Evolutionary conservation across 768 basidiomycete genomes (phyloP), one percentile per base, ranked within the genome.

Genomic region (Dioszegia hungarica): DNA sequence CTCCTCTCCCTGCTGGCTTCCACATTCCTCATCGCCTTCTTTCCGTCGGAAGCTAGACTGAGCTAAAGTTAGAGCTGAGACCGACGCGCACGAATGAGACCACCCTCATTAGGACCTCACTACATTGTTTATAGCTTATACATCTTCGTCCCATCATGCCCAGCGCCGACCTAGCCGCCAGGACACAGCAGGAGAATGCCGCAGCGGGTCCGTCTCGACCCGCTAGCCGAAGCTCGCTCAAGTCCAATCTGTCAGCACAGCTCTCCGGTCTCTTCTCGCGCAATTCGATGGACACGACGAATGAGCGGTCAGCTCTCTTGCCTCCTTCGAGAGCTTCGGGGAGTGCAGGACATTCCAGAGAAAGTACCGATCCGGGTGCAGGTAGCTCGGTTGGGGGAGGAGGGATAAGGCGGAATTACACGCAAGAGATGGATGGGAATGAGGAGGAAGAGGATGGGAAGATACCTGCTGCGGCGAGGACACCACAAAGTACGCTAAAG

Each of bases 401-500:
- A 2, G 48, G 56, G 20, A 57, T 57, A 17, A 39, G 40, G 38
- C 28, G 56, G 49, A 57, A 57, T 45, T 57, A 57, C 34, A 57
- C 56, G 29, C 45, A 46, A 17, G 56, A 57, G 33, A 29, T 56
- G 44, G 55, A 56, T 17, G 20, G 36, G 17, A 34, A 51, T 15
- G 36, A 37, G 17, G 45, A 39, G 28, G 29, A 28, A 27, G 39
- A 45, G 3, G 39, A 45, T 54, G 52, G 52, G 10, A 54, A 54
- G 39, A 14, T 19, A 6, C 53, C 41, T 25, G 22, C 43, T 2
- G 49, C 49, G 14, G 49, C 49, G 22, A 37, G 49, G 25, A 38
- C 49, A 1, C 49, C 53, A 11, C 53, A 54, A 29, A n/a, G 53
- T 44, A 27, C 22, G 41, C 41, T 36, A n/a, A 37, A n/a, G 36